Conservation (phyloP, 208 protist genomes). For the Naegleria fowleri region DNA sequence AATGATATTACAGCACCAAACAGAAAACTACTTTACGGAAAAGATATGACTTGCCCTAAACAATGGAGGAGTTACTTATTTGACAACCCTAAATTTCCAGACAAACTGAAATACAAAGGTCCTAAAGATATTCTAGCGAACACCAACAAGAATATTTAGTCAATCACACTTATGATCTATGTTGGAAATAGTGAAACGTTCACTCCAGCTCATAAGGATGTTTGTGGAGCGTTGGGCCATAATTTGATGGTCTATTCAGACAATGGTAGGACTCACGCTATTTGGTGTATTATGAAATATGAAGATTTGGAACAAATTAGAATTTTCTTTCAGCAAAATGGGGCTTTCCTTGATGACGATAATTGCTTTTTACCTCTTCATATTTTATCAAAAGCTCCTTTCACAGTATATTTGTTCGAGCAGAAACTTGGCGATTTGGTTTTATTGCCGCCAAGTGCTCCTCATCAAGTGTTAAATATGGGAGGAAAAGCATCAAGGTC, state of each 20-base stretch:
- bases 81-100: neutral
- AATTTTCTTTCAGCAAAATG: neutral
- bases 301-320: neutral
- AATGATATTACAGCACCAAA: neutral
- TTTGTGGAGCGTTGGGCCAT: neutral
- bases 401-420: neutral
- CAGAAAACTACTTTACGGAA: neutral
- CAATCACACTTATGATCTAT: constrained; percentile 8
- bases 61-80: neutral
- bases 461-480: constrained; percentile 19
- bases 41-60: constrained; percentile 18
- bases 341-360: neutral
- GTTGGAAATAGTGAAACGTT: neutral
- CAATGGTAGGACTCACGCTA: neutral
- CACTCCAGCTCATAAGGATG: constrained; percentile 11
- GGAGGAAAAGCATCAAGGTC: neutral
- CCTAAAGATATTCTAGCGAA: neutral
- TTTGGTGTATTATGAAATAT: neutral
- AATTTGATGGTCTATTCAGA: constrained; percentile 19
- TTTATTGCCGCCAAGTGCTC: neutral
- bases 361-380: constrained; percentile 10
- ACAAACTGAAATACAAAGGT: neutral
- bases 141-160: neutral
- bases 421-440: constrained; percentile 9
- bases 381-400: neutral